A percentile compares a stretch with the other conserved stretches of the same genome.
Evolutionary conservation across 257 asterid genomes (phyloP).

Genomic region (Solanum rostratum): DNA sequence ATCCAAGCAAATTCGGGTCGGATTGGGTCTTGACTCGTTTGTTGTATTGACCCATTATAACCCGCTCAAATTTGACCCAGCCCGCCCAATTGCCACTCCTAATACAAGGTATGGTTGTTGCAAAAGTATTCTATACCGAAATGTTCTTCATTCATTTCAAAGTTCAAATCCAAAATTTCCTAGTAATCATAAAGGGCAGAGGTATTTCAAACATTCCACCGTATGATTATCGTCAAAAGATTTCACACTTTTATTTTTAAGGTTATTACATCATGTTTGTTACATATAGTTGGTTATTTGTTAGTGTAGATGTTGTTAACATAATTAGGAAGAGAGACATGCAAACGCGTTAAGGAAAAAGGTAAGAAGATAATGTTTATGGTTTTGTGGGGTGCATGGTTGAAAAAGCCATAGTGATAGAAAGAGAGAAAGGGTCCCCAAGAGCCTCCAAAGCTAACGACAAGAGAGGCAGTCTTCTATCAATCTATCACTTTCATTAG

Average conservation of each 20-base stretch:
- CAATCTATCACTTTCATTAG: conserved; percentile 14
- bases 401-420: background rate
- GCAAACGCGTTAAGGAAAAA: background rate
- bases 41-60: too few relatives aligned
- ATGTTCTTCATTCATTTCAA: background rate
- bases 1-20: too few relatives aligned
- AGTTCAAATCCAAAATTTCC: background rate
- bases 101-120: background rate
- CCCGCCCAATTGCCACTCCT: too few relatives aligned
- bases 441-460: background rate
- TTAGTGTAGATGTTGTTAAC: background rate
- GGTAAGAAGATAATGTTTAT: background rate
- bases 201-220: background rate
- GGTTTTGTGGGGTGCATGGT: conserved; percentile 11
- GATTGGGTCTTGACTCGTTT: too few relatives aligned
- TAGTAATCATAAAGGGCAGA: background rate
- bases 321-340: background rate
- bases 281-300: background rate
- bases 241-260: background rate
- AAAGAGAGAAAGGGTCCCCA: background rate
- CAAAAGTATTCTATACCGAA: background rate
- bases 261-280: background rate
- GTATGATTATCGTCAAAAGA: background rate
- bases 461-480: conserved; percentile 5
- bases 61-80: too few relatives aligned